These are phyloP conservation scores for Oryza meyeriana DNA, from an alignment of 176 grass and related monocot genomes.

Conservation along the genomic window DNA sequence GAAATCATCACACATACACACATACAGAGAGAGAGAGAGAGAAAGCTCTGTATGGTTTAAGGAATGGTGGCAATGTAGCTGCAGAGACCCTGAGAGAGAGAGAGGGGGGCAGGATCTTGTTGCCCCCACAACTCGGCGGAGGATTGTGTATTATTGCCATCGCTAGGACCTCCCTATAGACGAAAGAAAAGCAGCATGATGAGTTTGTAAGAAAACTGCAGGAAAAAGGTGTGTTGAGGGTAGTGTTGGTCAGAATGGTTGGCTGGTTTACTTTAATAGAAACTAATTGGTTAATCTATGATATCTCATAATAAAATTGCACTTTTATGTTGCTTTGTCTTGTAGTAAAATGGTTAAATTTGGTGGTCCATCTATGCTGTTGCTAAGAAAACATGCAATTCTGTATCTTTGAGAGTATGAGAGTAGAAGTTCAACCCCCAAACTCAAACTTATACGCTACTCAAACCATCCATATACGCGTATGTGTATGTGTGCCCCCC, in stretches of 20 bases:
- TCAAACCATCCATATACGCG: neutral
- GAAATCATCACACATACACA: neutral
- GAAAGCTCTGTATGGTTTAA: slow-evolving; percentile 13
- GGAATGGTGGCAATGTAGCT: slow-evolving; percentile 7
- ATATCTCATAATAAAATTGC: too few relatives aligned
- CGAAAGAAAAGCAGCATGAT: slow-evolving; percentile 32
- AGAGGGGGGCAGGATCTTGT: slow-evolving; percentile 25
- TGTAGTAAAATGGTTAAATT: too few relatives aligned
- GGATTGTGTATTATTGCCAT: slow-evolving; percentile 29
- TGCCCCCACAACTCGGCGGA: slow-evolving; percentile 36
- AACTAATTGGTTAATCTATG: neutral
- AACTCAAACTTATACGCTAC: neutral
- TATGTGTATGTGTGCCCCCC: too few relatives aligned
- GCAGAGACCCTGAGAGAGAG: neutral
- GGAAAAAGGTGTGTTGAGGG: neutral
- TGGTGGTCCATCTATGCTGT: too few relatives aligned
- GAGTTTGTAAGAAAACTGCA: neutral
- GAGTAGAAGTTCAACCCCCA: neutral
- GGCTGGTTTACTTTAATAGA: neutral
- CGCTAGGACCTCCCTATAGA: neutral
- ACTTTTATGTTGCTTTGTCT: too few relatives aligned
- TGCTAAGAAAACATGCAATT: too few relatives aligned
- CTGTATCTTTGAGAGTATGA: too few relatives aligned
- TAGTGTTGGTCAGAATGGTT: neutral
- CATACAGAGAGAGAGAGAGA: neutral